Evolutionary conservation across 768 basidiomycete genomes (phyloP).

Genomic region (Collybiopsis luxurians): DNA sequence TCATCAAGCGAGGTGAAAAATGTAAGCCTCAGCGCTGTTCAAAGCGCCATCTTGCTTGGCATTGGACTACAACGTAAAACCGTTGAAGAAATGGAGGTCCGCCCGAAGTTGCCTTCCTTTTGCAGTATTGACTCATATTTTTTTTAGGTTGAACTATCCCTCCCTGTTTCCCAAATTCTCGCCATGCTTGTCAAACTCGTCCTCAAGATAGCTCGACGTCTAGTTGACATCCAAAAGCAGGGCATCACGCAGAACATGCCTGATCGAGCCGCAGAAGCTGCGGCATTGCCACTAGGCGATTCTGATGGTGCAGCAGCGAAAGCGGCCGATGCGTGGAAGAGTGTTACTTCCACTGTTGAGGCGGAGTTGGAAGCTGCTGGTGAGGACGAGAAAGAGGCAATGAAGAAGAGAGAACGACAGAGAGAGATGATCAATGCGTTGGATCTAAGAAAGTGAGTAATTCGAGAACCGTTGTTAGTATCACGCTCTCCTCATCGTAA

Average conservation of each 20-base stretch:
- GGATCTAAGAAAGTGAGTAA: constrained; percentile 81
- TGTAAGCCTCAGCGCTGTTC: constrained; percentile 77
- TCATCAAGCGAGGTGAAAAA: constrained; percentile 40
- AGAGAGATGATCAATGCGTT: constrained; percentile 85
- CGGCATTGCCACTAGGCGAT: constrained; percentile 7
- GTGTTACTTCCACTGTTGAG: constrained; percentile 46
- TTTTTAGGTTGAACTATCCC: constrained; percentile 66
- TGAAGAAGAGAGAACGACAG: constrained; percentile 65
- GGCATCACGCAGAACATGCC: constrained; percentile 68
- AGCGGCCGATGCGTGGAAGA: constrained; percentile 35
- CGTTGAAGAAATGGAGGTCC: constrained; percentile 85
- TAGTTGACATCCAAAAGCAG: constrained; percentile 77
- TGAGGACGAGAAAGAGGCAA: constrained; percentile 61
- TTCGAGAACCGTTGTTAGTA: constrained; percentile 8
- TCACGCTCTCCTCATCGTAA: constrained; percentile 10
- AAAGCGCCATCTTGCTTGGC: constrained; percentile 87
- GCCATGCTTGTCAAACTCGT: constrained; percentile 91
- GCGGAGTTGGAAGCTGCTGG: constrained; percentile 80
- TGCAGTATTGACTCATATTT: not conserved
- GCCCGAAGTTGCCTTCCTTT: not conserved
- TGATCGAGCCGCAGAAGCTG: constrained; percentile 26
- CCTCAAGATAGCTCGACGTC: constrained; percentile 73
- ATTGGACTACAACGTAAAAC: constrained; percentile 87
- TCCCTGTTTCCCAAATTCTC: constrained; percentile 84
- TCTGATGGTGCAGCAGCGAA: not conserved